These are phyloP conservation scores for Cornus florida DNA, from an alignment of 148 eudicot species.

Conservation along the genomic window DNA sequence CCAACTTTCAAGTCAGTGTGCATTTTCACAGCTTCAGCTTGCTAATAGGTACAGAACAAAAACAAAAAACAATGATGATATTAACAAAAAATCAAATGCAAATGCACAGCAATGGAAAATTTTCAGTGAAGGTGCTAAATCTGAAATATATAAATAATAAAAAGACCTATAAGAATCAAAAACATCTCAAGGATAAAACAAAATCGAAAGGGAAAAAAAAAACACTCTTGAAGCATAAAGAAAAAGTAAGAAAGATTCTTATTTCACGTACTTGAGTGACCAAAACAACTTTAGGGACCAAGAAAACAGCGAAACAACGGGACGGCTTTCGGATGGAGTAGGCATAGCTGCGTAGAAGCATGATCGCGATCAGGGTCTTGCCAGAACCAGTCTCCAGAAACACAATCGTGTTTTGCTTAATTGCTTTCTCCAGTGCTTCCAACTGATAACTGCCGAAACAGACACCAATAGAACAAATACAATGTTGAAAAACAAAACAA, in stretches of 20 bases:
- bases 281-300: constrained; percentile 89
- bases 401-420: constrained; percentile 79
- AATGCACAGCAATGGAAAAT: not conserved
- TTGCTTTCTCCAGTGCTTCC: constrained; percentile 78
- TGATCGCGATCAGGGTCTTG: constrained; percentile 83
- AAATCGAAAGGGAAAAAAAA: no score
- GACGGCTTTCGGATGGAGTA: constrained; percentile 61
- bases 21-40: constrained; percentile 60
- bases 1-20: constrained; percentile 87
- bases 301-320: constrained; percentile 64
- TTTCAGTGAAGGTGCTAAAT: not conserved
- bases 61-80: not conserved
- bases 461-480: not conserved
- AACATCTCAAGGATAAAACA: no score
- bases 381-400: constrained; percentile 93
- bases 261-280: constrained; percentile 66
- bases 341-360: constrained; percentile 84
- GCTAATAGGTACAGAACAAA: constrained; percentile 37
- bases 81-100: not conserved
- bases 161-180: not conserved
- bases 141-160: not conserved
- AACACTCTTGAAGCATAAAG: not conserved
- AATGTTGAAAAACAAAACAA: not conserved
- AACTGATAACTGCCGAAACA: constrained; percentile 66
- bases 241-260: not conserved